Evolutionary conservation across 306 rosid species (phyloP).

Genomic region (Pterocarpus macrocarpus): DNA sequence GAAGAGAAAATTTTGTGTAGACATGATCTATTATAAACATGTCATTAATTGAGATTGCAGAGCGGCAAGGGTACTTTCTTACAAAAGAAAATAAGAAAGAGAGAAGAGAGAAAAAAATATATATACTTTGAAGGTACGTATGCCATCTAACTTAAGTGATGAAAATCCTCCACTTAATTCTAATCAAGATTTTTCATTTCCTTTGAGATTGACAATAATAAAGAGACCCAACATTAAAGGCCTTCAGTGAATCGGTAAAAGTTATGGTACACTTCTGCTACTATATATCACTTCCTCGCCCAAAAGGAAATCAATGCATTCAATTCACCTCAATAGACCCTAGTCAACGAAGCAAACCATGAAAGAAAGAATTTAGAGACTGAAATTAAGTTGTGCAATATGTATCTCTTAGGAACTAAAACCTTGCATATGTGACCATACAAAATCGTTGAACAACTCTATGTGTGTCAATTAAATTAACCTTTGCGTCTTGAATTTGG

Average conservation of each 20-base stretch:
- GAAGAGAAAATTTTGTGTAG: neutral
- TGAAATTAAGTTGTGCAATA: neutral
- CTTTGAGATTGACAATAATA: slow-evolving; percentile 52
- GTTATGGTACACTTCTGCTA: slow-evolving; percentile 62
- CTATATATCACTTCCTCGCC: slow-evolving; percentile 69
- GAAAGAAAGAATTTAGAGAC: neutral
- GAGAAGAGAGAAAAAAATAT: neutral
- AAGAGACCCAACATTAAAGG: slow-evolving; percentile 75
- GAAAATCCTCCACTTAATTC: slow-evolving; percentile 17
- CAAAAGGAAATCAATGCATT: slow-evolving; percentile 64
- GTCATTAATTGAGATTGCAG: slow-evolving; percentile 7
- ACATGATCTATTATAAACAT: slow-evolving; percentile 26
- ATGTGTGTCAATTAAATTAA: slow-evolving; percentile 18
- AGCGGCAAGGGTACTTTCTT: neutral
- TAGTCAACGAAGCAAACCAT: slow-evolving; percentile 22
- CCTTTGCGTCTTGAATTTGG: slow-evolving; percentile 44
- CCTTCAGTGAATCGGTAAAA: slow-evolving; percentile 79
- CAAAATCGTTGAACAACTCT: neutral
- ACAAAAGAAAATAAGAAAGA: neutral
- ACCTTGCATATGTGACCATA: neutral
- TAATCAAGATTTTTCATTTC: slow-evolving; percentile 37
- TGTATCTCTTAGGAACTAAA: neutral
- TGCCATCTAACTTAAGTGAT: slow-evolving; percentile 13
- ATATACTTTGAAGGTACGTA: too few relatives aligned
- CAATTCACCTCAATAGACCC: slow-evolving; percentile 59